phyloP scores from a whole-genome alignment of 108 stramenopile species.

The Cylindrotheca closterium region DNA sequence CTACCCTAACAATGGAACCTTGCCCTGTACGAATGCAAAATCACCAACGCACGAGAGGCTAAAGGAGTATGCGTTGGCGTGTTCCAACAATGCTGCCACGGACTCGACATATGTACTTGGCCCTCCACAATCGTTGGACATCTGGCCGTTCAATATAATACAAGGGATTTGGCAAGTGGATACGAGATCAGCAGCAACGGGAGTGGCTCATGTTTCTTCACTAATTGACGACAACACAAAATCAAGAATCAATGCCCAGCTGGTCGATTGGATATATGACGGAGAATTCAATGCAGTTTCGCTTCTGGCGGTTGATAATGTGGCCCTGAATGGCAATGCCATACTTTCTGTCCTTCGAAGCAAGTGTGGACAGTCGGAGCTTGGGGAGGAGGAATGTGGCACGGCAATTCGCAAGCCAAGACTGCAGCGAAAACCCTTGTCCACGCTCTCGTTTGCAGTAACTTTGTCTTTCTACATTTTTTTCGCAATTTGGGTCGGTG shows the following conservation, averaged over 20 bases:
- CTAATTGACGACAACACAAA: constrained; percentile 66
- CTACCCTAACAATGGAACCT: constrained; percentile 40
- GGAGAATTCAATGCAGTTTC: constrained; percentile 54
- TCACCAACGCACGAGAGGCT: constrained; percentile 22
- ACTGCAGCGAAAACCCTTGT: constrained; percentile 14
- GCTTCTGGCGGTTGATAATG: constrained; percentile 66
- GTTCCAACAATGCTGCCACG: constrained; percentile 71
- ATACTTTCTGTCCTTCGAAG: constrained; percentile 65
- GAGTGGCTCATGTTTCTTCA: constrained; percentile 53
- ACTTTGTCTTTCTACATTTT: constrained; percentile 2
- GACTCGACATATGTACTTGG: constrained; percentile 52
- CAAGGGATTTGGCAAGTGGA: constrained; percentile 82
- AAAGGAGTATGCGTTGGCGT: constrained; percentile 48
- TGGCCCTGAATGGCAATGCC: constrained; percentile 70
- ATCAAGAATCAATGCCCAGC: constrained; percentile 55
- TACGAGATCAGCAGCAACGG: constrained; percentile 46
- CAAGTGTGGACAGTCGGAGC: constrained; percentile 60
- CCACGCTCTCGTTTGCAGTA: constrained; percentile 23
- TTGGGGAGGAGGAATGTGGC: constrained; percentile 17
- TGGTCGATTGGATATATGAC: constrained; percentile 59
- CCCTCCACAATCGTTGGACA: constrained; percentile 45
- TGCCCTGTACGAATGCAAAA: constrained; percentile 31
- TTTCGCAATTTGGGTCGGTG: constrained; percentile 16
- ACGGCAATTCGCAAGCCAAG: constrained; percentile 15
- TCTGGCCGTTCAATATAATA: constrained; percentile 73